phyloP scores from a whole-genome alignment of 192 early-diverging fungal genomes.

The Coemansia pectinata region DNA sequence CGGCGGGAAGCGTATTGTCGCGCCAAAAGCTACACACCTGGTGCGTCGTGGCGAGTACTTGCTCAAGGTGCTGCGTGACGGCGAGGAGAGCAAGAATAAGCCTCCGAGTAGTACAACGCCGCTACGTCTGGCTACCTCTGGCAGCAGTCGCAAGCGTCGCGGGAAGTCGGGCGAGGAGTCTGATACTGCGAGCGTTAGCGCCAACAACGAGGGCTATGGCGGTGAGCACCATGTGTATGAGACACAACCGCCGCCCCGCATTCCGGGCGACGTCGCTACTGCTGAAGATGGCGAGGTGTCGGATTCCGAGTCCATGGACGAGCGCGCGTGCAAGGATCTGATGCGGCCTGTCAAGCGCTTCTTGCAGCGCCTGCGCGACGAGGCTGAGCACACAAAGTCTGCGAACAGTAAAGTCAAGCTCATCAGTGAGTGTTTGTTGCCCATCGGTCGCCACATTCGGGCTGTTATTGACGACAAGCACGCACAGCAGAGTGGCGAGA shows the following conservation, averaged over 20 bases:
- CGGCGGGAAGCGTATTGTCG: constrained; percentile 47
- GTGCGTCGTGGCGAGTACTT: constrained; percentile 88
- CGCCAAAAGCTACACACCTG: constrained; percentile 85
- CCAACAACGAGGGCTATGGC: constrained; percentile 17
- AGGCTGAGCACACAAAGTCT: constrained; percentile 55
- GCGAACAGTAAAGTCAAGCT: constrained; percentile 56
- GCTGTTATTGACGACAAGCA: constrained; percentile 36
- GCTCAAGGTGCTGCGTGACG: constrained; percentile 79
- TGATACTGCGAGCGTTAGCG: constrained; percentile 24
- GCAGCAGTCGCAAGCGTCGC: constrained; percentile 34
- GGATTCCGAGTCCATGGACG: constrained; percentile 58
- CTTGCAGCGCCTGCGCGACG: constrained; percentile 60
- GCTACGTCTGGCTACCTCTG: constrained; percentile 3
- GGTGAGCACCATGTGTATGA: background rate
- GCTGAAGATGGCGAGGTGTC: constrained; percentile 44
- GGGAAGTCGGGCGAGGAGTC: constrained; percentile 36
- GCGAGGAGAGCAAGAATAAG: constrained; percentile 53
- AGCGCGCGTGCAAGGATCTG: constrained; percentile 64
- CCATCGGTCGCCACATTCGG: constrained; percentile 58
- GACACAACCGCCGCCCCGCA: constrained; percentile 3
- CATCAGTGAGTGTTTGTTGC: constrained; percentile 60
- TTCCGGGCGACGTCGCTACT: constrained; percentile 10
- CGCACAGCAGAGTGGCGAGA: constrained; percentile 32
- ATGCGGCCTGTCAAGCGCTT: constrained; percentile 68
- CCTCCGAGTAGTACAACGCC: constrained; percentile 20